Conservation (phyloP, 1,284 basidiomycete genomes). For the Trametes sp. region DNA sequence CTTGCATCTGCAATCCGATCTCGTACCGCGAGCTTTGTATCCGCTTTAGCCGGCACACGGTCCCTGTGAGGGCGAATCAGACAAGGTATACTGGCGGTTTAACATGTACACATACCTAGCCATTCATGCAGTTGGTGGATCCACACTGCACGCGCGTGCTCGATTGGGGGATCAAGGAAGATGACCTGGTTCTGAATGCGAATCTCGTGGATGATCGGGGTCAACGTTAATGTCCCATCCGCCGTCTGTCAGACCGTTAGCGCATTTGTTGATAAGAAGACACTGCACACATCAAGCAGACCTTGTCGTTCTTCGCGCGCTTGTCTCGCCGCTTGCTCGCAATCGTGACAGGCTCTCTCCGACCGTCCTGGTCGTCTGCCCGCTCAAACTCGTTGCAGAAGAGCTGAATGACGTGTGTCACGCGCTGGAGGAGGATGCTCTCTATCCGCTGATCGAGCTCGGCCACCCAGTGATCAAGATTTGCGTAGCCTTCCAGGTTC, state of each 20-base stretch:
- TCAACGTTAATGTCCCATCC: conserved; percentile 75
- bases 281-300: conserved; percentile 41
- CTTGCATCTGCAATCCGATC: conserved; percentile 90
- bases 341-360: conserved; percentile 65
- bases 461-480: conserved; percentile 96
- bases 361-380: conserved; percentile 63
- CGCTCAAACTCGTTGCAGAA: conserved; percentile 91
- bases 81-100: not conserved
- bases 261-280: not conserved
- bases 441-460: conserved; percentile 91
- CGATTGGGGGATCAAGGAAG: conserved; percentile 97
- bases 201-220: conserved; percentile 92
- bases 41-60: conserved; percentile 88
- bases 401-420: conserved; percentile 81
- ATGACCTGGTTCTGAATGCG: conserved; percentile 99
- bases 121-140: conserved; percentile 91
- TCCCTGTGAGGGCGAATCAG: conserved; percentile 51
- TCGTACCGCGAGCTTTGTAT: conserved; percentile 97
- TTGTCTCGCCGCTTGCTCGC: conserved; percentile 72
- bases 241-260: conserved; percentile 53
- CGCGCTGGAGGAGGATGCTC: conserved; percentile 78
- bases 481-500: conserved; percentile 96
- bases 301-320: conserved; percentile 78
- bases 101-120: conserved; percentile 69
- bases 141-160: conserved; percentile 93